These are phyloP conservation scores for Sugiyamaella pinicola DNA, from an alignment of 1,139 yeast genomes.

Conservation along the genomic window DNA sequence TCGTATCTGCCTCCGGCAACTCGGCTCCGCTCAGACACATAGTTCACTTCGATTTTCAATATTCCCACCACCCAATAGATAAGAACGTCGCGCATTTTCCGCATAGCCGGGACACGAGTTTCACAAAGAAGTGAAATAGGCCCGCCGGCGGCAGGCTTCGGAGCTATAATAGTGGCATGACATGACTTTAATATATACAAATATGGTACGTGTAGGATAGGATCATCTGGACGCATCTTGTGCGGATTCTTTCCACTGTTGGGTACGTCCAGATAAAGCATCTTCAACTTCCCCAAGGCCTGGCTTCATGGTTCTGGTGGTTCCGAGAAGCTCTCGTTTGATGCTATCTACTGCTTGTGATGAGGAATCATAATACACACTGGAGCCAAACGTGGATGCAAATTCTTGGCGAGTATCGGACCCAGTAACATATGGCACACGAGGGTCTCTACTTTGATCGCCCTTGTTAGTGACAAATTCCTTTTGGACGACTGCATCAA, in stretches of 20 bases:
- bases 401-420: slow-evolving; percentile 18
- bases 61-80: too few species aligned
- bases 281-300: slow-evolving; percentile 53
- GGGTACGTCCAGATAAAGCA: slow-evolving; percentile 38
- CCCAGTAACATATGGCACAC: slow-evolving; percentile 20
- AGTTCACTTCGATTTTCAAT: too few species aligned
- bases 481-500: slow-evolving; percentile 56
- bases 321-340: slow-evolving; percentile 33
- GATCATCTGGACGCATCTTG: background rate
- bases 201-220: background rate
- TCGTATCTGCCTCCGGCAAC: too few species aligned
- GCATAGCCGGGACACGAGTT: too few species aligned
- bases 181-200: slow-evolving; percentile 11
- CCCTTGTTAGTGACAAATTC: slow-evolving; percentile 47
- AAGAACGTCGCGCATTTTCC: too few species aligned
- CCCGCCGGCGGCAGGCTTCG: too few species aligned
- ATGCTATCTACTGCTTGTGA: slow-evolving; percentile 17
- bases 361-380: slow-evolving; percentile 17
- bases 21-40: too few species aligned
- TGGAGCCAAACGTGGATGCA: slow-evolving; percentile 18
- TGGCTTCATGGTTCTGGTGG: slow-evolving; percentile 47
- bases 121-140: too few species aligned
- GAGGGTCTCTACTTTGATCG: slow-evolving; percentile 18
- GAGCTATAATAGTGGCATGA: background rate
- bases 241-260: slow-evolving; percentile 13